Conservation (phyloP, 345 rosid species). For the Lumnitzera racemosa region DNA sequence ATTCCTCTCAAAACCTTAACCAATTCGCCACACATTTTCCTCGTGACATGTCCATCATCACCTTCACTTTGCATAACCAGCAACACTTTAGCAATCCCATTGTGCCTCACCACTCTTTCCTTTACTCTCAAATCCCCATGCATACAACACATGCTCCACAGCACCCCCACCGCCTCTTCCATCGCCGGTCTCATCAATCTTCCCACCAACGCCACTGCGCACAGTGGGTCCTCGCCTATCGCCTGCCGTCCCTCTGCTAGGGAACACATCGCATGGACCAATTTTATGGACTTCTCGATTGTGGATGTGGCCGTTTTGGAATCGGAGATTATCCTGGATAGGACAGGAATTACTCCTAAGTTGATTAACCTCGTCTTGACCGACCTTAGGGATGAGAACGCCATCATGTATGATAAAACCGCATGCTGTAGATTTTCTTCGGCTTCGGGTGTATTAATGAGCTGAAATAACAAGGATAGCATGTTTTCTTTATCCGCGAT, state of each 20-base stretch:
- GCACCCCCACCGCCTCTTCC: conserved; percentile 35
- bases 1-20: conserved; percentile 30
- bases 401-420: conserved; percentile 22
- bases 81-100: conserved; percentile 37
- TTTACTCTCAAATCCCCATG: conserved; percentile 24
- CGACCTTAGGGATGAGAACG: conserved; percentile 19
- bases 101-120: conserved; percentile 27
- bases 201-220: conserved; percentile 33
- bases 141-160: conserved; percentile 47
- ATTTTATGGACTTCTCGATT: conserved; percentile 28
- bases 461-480: conserved; percentile 18
- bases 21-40: conserved; percentile 39
- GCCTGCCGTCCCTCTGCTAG: conserved; percentile 38
- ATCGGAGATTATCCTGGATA: conserved; percentile 17
- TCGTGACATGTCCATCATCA: conserved; percentile 21
- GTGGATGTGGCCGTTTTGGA: conserved; percentile 8
- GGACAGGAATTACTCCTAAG: conserved; percentile 22
- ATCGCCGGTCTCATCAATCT: conserved; percentile 29
- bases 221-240: conserved; percentile 25
- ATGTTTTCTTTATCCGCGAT: conserved; percentile 25
- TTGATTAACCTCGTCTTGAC: conserved; percentile 27
- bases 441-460: conserved; percentile 5
- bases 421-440: conserved; percentile 23
- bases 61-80: conserved; percentile 43
- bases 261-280: conserved; percentile 20